Conservation (phyloP, 495 filamentous ascomycete species). For the Xylaria telfairii region DNA sequence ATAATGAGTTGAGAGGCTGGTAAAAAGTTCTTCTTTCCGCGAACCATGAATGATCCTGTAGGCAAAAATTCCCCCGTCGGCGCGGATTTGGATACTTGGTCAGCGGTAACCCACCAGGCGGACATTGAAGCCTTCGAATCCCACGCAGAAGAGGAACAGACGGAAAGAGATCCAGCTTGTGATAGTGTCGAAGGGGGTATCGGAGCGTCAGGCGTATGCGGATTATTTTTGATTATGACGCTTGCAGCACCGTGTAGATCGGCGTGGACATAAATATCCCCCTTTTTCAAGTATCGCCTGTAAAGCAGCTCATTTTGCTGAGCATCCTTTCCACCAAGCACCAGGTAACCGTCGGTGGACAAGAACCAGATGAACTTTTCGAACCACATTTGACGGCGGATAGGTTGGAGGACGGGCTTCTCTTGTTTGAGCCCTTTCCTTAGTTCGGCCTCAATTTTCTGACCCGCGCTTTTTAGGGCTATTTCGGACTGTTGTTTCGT, state of each 20-base stretch:
- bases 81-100: conserved; percentile 86
- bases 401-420: conserved; percentile 83
- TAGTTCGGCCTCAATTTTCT: conserved; percentile 84
- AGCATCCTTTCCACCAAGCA: conserved; percentile 83
- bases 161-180: conserved; percentile 84
- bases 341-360: conserved; percentile 93
- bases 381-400: conserved; percentile 87
- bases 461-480: conserved; percentile 86
- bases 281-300: conserved; percentile 79
- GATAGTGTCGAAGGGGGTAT: conserved; percentile 90
- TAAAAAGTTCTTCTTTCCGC: conserved; percentile 86
- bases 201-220: conserved; percentile 74
- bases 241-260: conserved; percentile 84
- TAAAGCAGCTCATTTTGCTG: conserved; percentile 94
- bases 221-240: conserved; percentile 85
- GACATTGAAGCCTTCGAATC: conserved; percentile 94
- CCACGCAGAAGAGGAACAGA: conserved; percentile 88
- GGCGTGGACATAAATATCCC: conserved; percentile 90
- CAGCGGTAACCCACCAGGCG: conserved; percentile 89
- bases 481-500: conserved; percentile 81
- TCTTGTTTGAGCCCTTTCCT: conserved; percentile 89
- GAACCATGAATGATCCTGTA: conserved; percentile 76
- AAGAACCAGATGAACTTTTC: conserved; percentile 96
- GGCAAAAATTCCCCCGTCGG: conserved; percentile 79
- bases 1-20: conserved; percentile 87